A percentile compares a stretch with the other conserved stretches of the same genome.
Evolutionary conservation across 192 early-diverging fungal genomes (phyloP).

Genomic region (Coemansia asiatica): DNA sequence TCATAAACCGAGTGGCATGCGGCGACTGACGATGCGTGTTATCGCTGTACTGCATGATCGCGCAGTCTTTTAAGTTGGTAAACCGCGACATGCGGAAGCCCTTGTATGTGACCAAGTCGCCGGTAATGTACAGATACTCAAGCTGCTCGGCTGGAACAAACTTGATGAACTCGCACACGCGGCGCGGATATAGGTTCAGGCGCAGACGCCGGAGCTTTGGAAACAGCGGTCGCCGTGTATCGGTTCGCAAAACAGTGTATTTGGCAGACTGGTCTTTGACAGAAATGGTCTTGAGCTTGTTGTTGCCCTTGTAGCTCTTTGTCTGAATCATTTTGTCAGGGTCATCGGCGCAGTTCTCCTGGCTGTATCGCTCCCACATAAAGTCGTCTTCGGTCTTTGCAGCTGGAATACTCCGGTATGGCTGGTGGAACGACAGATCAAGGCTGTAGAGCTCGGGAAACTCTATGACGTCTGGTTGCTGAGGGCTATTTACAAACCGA

Average conservation of each 20-base stretch:
- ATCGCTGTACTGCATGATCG: slow-evolving; percentile 18
- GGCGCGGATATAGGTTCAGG: slow-evolving; percentile 34
- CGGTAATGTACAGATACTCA: slow-evolving; percentile 24
- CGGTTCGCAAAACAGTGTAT: slow-evolving; percentile 25
- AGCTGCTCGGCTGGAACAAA: slow-evolving; percentile 27
- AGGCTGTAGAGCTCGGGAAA: slow-evolving; percentile 25
- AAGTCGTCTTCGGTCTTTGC: slow-evolving; percentile 36
- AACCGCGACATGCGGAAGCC: slow-evolving; percentile 24
- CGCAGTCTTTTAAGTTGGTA: slow-evolving; percentile 10
- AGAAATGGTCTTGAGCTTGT: slow-evolving; percentile 30
- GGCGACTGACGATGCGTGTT: slow-evolving; percentile 18
- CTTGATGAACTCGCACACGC: slow-evolving; percentile 33
- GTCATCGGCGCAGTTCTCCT: slow-evolving; percentile 7
- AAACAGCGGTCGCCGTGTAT: slow-evolving; percentile 30
- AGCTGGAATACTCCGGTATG: slow-evolving; percentile 32
- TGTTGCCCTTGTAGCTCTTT: slow-evolving; percentile 22
- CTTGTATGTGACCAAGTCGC: slow-evolving; percentile 38
- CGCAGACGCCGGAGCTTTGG: slow-evolving; percentile 31
- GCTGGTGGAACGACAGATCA: slow-evolving; percentile 35
- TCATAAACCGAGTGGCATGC: slow-evolving; percentile 33
- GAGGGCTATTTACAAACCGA: slow-evolving; percentile 16
- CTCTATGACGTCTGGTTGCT: slow-evolving; percentile 6
- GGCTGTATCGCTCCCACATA: slow-evolving; percentile 29
- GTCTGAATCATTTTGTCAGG: neutral
- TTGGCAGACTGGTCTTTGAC: slow-evolving; percentile 37